phyloP scores from a whole-genome alignment of 108 stramenopile genomes.

The Conticribra weissflogii region DNA sequence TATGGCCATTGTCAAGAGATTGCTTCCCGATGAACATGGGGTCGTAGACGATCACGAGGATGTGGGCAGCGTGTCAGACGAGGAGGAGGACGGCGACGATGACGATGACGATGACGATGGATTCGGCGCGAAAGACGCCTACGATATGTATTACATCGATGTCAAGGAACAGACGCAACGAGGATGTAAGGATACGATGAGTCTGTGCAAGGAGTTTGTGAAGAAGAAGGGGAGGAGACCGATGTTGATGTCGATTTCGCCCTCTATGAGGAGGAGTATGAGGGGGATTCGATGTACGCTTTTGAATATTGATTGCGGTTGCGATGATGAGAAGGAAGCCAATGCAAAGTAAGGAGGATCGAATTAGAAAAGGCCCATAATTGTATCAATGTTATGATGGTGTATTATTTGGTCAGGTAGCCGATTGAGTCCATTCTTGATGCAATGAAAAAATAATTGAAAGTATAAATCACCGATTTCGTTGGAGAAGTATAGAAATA shows the following conservation, averaged over 20 bases:
- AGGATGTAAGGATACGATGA: background rate
- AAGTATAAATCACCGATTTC: too few relatives aligned
- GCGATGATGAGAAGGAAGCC: too few relatives aligned
- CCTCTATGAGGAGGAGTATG: background rate
- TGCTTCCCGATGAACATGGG: constrained; percentile 28
- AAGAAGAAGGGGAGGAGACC: background rate
- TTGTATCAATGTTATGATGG: too few relatives aligned
- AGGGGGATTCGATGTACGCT: background rate
- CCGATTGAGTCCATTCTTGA: too few relatives aligned
- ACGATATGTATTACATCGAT: background rate
- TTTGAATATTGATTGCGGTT: too few relatives aligned
- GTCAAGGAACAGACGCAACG: background rate
- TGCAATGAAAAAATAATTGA: too few relatives aligned
- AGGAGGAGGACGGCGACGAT: background rate
- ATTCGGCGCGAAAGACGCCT: background rate
- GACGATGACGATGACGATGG: background rate
- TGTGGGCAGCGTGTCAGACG: background rate
- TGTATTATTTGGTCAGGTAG: too few relatives aligned
- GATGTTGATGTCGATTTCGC: background rate
- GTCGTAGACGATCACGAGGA: background rate
- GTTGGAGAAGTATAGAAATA: too few relatives aligned
- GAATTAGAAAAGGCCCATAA: too few relatives aligned
- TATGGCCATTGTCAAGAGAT: constrained; percentile 29
- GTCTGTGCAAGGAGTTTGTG: background rate
- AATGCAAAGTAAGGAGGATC: too few relatives aligned